A percentile compares a stretch with the other conserved stretches of the same genome.
Conservation (phyloP, 768 basidiomycete species). For the Zangia roseola region DNA sequence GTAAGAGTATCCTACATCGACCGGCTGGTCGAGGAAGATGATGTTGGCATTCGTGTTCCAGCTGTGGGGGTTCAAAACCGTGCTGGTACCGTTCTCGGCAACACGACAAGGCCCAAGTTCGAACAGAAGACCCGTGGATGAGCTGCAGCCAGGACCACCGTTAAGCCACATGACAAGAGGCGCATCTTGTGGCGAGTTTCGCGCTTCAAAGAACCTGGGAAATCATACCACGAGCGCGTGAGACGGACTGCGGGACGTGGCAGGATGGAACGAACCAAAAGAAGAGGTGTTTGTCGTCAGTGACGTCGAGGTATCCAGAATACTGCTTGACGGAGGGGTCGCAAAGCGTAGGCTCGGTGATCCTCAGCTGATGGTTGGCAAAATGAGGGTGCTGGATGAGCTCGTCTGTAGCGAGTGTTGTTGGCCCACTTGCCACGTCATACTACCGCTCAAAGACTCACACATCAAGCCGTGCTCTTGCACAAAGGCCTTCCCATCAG, state of each 20-base stretch:
- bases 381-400: slow-evolving; percentile 54
- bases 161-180: slow-evolving; percentile 93
- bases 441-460: slow-evolving; percentile 37
- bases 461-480: slow-evolving; percentile 71
- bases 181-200: slow-evolving; percentile 67
- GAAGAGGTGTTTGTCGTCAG: slow-evolving; percentile 79
- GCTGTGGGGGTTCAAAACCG: slow-evolving; percentile 70
- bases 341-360: slow-evolving; percentile 71
- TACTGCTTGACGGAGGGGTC: slow-evolving; percentile 73
- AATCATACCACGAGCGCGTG: neutral
- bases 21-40: slow-evolving; percentile 69
- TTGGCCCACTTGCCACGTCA: neutral
- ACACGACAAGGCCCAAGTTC: slow-evolving; percentile 90
- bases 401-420: slow-evolving; percentile 44
- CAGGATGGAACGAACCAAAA: slow-evolving; percentile 59
- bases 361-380: slow-evolving; percentile 54
- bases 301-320: slow-evolving; percentile 82
- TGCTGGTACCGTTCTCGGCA: slow-evolving; percentile 64
- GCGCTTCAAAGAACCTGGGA: slow-evolving; percentile 84
- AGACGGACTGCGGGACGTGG: neutral
- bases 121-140: slow-evolving; percentile 82
- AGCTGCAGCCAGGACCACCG: slow-evolving; percentile 72
- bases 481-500: slow-evolving; percentile 64
- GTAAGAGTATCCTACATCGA: slow-evolving; percentile 91
- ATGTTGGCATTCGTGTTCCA: slow-evolving; percentile 78